Conservation (phyloP, 169 alveolate genomes). For the Amoebophrya sp. region DNA sequence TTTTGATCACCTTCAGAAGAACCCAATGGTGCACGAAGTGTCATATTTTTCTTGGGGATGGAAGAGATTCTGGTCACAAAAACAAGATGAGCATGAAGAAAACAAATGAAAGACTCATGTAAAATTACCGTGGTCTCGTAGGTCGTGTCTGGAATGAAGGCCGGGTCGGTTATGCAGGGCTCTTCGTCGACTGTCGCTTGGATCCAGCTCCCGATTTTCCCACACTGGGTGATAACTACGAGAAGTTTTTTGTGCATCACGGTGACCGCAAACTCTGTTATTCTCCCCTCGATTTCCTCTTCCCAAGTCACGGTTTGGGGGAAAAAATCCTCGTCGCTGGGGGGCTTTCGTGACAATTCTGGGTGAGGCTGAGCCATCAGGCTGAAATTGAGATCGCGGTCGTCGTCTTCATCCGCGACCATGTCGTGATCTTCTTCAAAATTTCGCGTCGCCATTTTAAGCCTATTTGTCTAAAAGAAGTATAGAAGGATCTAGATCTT, state of each 20-base stretch:
- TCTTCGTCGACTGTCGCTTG: neutral
- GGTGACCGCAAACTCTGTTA: neutral
- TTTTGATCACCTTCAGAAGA: neutral
- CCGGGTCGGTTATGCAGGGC: neutral
- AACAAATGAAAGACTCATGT: too few relatives aligned
- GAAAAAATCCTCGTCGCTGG: neutral
- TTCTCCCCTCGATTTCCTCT: neutral
- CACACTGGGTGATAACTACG: neutral
- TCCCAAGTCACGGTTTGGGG: neutral
- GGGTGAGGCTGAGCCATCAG: too few relatives aligned
- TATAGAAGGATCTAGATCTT: too few relatives aligned
- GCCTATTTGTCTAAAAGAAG: too few relatives aligned
- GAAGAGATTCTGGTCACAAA: neutral
- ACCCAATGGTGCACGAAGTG: neutral
- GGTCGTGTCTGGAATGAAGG: neutral
- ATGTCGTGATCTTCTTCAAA: too few relatives aligned
- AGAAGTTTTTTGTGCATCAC: neutral
- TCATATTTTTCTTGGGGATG: neutral
- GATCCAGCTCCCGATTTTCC: slow-evolving; percentile 11
- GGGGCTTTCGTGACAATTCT: too few relatives aligned
- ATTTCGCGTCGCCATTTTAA: too few relatives aligned
- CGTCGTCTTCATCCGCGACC: too few relatives aligned
- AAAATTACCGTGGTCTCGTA: neutral
- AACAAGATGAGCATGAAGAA: neutral
- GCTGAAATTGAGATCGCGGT: too few relatives aligned